Evolutionary conservation across 768 basidiomycete species (phyloP).

Genomic region (Pisolithus microcarpus): DNA sequence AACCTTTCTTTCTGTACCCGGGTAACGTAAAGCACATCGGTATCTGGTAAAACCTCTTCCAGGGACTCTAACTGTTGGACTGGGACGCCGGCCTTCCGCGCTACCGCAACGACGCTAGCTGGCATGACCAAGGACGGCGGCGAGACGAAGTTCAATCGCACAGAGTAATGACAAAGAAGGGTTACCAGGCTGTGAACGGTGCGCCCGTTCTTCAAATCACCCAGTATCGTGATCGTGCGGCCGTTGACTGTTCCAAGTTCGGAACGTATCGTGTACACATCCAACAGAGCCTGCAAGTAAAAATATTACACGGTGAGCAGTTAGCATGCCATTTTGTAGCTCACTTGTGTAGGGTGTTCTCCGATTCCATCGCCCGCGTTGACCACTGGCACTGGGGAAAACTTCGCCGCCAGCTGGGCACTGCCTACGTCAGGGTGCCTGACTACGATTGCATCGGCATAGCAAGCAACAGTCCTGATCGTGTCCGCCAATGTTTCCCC

Average conservation of each 20-base stretch:
- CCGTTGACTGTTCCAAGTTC: constrained; percentile 98
- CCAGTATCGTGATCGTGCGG: constrained; percentile 84
- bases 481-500: constrained; percentile 93
- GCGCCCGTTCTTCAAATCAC: constrained; percentile 96
- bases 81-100: constrained; percentile 73
- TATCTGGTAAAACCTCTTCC: constrained; percentile 85
- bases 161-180: constrained; percentile 84
- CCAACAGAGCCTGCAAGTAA: constrained; percentile 58
- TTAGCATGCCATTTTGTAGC: constrained; percentile 13
- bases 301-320: constrained; percentile 2
- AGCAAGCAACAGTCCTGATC: constrained; percentile 88
- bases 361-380: constrained; percentile 97
- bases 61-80: constrained; percentile 81
- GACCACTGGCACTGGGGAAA: constrained; percentile 89
- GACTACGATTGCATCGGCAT: constrained; percentile 90
- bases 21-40: constrained; percentile 96
- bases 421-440: constrained; percentile 93
- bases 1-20: constrained; percentile 96
- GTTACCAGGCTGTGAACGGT: constrained; percentile 96
- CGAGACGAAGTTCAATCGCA: constrained; percentile 93
- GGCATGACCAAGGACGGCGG: constrained; percentile 88
- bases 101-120: constrained; percentile 69
- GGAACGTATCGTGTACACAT: constrained; percentile 92
- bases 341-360: constrained; percentile 92
- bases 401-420: constrained; percentile 93